These are phyloP conservation scores for Rubus idaeus DNA, from an alignment of 306 rosid genomes.

Conservation along the genomic window DNA sequence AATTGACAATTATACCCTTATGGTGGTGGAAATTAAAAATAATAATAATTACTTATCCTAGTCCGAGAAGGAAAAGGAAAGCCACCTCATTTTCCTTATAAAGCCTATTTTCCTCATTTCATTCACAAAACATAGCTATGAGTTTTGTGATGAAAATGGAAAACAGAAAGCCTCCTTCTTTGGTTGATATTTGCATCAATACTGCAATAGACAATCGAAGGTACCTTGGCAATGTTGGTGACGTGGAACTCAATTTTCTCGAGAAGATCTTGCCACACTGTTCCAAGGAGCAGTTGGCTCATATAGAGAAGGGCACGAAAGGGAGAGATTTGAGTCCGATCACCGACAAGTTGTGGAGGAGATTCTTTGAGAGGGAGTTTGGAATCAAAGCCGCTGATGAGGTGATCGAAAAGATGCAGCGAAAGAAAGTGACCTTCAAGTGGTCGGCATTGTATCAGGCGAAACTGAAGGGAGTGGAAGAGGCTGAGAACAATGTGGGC, in stretches of 20 bases:
- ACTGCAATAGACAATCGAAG: too few species aligned
- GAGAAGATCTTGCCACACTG: neutral
- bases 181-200: neutral
- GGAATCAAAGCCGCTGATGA: neutral
- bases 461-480: neutral
- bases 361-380: neutral
- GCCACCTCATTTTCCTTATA: too few species aligned
- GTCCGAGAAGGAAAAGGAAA: neutral
- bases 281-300: neutral
- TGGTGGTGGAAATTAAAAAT: too few species aligned
- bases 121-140: too few species aligned
- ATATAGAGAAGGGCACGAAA: neutral
- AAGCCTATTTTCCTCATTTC: too few species aligned
- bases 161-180: neutral
- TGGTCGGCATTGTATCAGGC: neutral
- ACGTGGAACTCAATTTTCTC: neutral
- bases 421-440: neutral
- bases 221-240: neutral
- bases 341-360: neutral
- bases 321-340: neutral
- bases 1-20: too few species aligned
- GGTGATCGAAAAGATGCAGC: neutral
- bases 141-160: neutral
- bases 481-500: neutral
- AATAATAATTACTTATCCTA: neutral